Conservation (phyloP, 2,329 filamentous ascomycete genomes). For the Fusarium redolens region DNA sequence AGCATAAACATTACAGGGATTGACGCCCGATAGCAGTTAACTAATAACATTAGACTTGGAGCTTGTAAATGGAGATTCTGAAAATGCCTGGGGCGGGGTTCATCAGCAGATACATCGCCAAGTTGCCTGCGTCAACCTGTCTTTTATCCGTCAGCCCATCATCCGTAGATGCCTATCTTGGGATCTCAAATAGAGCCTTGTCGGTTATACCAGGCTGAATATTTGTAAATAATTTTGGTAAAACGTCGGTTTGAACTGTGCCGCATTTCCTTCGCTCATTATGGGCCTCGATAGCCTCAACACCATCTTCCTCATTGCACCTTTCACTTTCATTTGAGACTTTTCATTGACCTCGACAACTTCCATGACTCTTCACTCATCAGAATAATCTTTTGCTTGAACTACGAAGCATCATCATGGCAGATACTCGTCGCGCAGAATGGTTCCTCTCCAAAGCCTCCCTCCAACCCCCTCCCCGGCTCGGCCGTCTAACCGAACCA, state of each 20-base stretch:
- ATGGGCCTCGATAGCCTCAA: not conserved
- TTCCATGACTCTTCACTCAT: not conserved
- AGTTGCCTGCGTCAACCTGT: not conserved
- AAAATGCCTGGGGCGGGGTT: constrained; percentile 10
- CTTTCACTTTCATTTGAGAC: not conserved
- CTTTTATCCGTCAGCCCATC: not conserved
- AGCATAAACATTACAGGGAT: not conserved
- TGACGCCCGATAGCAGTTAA: not conserved
- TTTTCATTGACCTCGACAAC: not conserved
- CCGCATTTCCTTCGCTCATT: not conserved
- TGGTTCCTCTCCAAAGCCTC: constrained; percentile 21
- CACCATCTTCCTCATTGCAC: not conserved
- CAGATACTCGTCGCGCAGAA: not conserved
- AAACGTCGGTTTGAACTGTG: not conserved
- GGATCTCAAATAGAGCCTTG: not conserved
- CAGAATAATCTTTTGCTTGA: not conserved
- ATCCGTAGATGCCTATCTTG: not conserved
- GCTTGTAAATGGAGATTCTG: not conserved
- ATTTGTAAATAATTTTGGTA: not conserved
- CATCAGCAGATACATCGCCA: not conserved
- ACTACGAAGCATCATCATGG: not conserved
- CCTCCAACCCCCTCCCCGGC: constrained; percentile 6
- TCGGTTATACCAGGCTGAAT: not conserved
- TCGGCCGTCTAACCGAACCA: constrained; percentile 5
- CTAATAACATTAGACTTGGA: not conserved